Evolutionary conservation across 2,329 filamentous ascomycete species (phyloP).

Genomic region (Microsporum canis): DNA sequence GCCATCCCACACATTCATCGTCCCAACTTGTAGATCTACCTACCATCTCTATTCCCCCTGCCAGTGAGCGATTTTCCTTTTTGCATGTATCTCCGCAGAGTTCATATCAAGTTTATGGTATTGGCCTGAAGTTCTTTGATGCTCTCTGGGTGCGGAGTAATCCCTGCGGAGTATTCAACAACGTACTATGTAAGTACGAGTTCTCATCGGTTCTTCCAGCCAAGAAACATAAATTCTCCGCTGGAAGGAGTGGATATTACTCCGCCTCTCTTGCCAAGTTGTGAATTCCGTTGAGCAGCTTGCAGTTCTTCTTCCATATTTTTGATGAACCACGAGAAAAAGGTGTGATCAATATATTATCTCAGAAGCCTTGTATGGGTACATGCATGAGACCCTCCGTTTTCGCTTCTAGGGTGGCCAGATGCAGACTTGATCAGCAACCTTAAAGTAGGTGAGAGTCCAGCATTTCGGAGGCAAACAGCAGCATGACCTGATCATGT

Average conservation of each 20-base stretch:
- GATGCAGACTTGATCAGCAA: neutral
- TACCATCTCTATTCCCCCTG: neutral
- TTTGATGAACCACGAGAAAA: neutral
- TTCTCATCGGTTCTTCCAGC: neutral
- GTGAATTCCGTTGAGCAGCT: neutral
- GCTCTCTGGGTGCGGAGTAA: neutral
- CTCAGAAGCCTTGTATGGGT: neutral
- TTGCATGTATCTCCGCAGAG: neutral
- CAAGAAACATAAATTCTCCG: neutral
- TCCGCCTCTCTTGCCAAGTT: constrained; percentile 2
- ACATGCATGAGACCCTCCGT: neutral
- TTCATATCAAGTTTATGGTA: neutral
- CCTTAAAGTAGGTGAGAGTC: neutral
- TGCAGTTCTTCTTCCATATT: neutral
- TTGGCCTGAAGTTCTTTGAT: neutral
- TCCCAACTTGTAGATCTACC: neutral
- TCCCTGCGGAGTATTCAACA: too few species aligned
- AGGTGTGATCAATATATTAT: neutral
- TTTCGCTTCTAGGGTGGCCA: neutral
- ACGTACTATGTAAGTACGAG: too few species aligned
- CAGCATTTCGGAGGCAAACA: neutral
- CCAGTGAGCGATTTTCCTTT: neutral
- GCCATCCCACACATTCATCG: neutral
- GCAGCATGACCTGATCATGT: neutral
- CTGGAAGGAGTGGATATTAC: neutral